phyloP scores from a whole-genome alignment of 176 grass and related monocot genomes.

The Oryza nivara region DNA sequence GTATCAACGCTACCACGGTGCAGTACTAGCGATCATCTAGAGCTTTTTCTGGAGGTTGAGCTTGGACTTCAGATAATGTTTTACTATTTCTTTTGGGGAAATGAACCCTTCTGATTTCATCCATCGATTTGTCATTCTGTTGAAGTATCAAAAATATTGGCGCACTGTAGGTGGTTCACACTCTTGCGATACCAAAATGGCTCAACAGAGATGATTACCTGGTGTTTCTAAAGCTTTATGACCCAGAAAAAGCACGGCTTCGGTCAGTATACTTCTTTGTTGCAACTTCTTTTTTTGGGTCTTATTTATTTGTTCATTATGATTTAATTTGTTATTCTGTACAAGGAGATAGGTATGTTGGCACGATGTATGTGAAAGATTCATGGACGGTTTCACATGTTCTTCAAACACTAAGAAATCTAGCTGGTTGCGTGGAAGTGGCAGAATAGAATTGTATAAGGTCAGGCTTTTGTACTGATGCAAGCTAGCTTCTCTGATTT shows the following conservation, averaged over 20 bases:
- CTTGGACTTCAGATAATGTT: constrained; percentile 14
- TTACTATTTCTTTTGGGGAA: not conserved
- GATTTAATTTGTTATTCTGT: too few relatives aligned
- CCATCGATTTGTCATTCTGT: not conserved
- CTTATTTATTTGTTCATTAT: not conserved
- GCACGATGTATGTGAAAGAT: too few relatives aligned
- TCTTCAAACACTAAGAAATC: constrained; percentile 41
- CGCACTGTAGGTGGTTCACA: not conserved
- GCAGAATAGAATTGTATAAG: constrained; percentile 49
- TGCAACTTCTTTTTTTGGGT: not conserved
- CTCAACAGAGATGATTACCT: constrained; percentile 30
- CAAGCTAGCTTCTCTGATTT: not conserved
- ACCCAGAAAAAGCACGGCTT: constrained; percentile 45
- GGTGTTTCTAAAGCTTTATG: constrained; percentile 58
- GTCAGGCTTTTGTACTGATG: constrained; percentile 12
- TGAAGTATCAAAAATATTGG: constrained; percentile 4
- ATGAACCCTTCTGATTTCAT: not conserved
- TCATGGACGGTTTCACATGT: constrained; percentile 21
- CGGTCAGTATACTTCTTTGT: constrained; percentile 24
- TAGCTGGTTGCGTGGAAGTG: constrained; percentile 39
- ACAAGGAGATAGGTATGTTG: too few relatives aligned
- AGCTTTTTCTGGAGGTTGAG: constrained; percentile 50
- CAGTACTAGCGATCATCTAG: not conserved
- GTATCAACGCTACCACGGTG: not conserved
- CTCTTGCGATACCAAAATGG: not conserved